These are phyloP conservation scores for Leishmania mexicana DNA, from an alignment of 208 protist genomes.

Conservation along the genomic window DNA sequence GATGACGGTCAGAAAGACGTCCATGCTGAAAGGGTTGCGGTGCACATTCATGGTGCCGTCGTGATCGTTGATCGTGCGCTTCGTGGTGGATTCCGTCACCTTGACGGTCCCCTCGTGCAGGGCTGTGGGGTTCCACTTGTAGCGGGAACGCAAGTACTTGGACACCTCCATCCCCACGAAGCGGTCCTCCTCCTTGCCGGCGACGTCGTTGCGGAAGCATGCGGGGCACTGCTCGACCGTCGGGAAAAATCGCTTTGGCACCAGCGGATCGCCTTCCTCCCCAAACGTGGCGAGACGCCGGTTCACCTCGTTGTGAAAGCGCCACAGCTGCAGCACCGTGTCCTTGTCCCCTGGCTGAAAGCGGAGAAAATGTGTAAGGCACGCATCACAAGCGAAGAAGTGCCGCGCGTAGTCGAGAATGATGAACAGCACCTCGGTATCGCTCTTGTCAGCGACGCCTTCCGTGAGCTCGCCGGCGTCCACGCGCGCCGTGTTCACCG, in stretches of 20 bases:
- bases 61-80: background rate
- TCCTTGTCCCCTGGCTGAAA: slow-evolving; percentile 39
- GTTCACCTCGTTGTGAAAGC: slow-evolving; percentile 79
- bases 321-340: slow-evolving; percentile 63
- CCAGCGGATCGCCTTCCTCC: slow-evolving; percentile 50
- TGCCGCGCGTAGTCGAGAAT: slow-evolving; percentile 63
- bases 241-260: slow-evolving; percentile 70
- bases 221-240: slow-evolving; percentile 24
- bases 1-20: slow-evolving; percentile 34
- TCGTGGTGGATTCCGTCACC: background rate
- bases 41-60: slow-evolving; percentile 1
- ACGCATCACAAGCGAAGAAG: slow-evolving; percentile 67
- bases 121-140: slow-evolving; percentile 41
- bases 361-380: slow-evolving; percentile 59
- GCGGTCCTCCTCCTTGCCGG: background rate
- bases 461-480: background rate
- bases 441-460: background rate
- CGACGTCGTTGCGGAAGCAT: slow-evolving; percentile 28
- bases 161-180: slow-evolving; percentile 22
- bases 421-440: slow-evolving; percentile 28
- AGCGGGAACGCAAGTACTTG: slow-evolving; percentile 29
- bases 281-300: slow-evolving; percentile 31
- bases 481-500: slow-evolving; percentile 16
- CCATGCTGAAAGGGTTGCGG: slow-evolving; percentile 14
- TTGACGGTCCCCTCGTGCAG: slow-evolving; percentile 4